A percentile compares a stretch with the other conserved stretches of the same genome.
Evolutionary conservation across 179 eudicot species (phyloP).

Genomic region (Spinacia oleracea): DNA sequence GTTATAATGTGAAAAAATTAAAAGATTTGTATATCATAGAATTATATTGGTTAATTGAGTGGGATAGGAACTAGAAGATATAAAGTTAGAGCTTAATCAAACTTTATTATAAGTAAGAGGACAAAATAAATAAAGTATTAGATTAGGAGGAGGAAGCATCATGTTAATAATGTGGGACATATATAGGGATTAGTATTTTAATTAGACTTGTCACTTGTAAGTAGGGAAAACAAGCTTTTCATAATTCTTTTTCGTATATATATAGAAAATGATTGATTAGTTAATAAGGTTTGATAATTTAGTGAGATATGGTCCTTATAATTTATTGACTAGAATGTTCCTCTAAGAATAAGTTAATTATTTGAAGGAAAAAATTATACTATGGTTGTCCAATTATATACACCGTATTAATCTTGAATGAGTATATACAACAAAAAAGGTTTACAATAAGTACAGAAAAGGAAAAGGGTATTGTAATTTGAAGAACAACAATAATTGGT

Average conservation of each 20-base stretch:
- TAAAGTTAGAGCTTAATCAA: slow-evolving; percentile 6
- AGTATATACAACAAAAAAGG: neutral
- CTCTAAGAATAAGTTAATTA: neutral
- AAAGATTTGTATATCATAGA: neutral
- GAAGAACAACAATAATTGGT: neutral
- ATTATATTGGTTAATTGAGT: slow-evolving; percentile 2
- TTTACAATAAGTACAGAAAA: neutral
- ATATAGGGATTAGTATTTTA: slow-evolving; percentile 28
- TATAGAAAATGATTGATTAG: slow-evolving; percentile 29
- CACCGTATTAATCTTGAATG: neutral
- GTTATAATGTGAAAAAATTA: neutral
- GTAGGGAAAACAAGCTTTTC: neutral
- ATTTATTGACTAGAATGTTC: slow-evolving; percentile 9
- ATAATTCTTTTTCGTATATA: slow-evolving; percentile 17
- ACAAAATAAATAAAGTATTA: slow-evolving; percentile 15
- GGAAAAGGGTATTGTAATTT: neutral
- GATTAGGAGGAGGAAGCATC: slow-evolving; percentile 17
- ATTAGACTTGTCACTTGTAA: neutral
- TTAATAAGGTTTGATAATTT: neutral
- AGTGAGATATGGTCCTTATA: slow-evolving; percentile 25
- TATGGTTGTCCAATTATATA: neutral
- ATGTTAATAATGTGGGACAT: slow-evolving; percentile 26
- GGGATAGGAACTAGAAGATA: slow-evolving; percentile 10
- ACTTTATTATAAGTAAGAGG: slow-evolving; percentile 1
- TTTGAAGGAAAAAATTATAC: neutral